Evolutionary conservation across 2,329 filamentous ascomycete genomes (phyloP).

Genomic region (Clonostachys rhizophaga): DNA sequence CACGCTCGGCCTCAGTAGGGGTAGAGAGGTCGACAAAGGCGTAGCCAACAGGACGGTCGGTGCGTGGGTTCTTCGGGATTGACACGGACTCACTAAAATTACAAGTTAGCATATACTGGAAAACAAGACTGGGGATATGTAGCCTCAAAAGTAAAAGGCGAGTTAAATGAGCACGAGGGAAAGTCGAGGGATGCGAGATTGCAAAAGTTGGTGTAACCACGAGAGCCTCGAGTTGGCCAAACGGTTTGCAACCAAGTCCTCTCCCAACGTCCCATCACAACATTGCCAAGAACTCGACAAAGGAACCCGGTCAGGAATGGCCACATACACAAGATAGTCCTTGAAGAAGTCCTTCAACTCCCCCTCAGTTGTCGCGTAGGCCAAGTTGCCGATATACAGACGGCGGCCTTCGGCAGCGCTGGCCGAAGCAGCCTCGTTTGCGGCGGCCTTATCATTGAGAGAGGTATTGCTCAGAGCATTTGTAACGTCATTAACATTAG

Average conservation of each 20-base stretch:
- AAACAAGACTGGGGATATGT: background rate
- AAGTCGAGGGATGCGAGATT: background rate
- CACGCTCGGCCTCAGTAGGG: slow-evolving; percentile 88
- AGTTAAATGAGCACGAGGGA: background rate
- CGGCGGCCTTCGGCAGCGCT: slow-evolving; percentile 98
- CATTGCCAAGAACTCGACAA: background rate
- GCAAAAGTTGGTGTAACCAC: too few species aligned
- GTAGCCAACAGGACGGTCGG: slow-evolving; percentile 96
- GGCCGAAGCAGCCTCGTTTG: slow-evolving; percentile 89
- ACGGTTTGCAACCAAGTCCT: too few species aligned
- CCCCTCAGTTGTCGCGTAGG: slow-evolving; percentile 99
- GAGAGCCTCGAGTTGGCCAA: too few species aligned
- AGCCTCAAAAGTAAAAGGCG: background rate
- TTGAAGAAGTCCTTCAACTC: slow-evolving; percentile 99
- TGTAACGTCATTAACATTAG: slow-evolving; percentile 72
- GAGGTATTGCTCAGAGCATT: slow-evolving; percentile 68
- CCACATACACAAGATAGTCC: slow-evolving; percentile 94
- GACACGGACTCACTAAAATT: slow-evolving; percentile 87
- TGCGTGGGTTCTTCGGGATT: slow-evolving; percentile 98
- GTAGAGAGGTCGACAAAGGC: slow-evolving; percentile 98
- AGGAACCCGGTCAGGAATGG: background rate
- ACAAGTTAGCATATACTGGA: slow-evolving; percentile 15
- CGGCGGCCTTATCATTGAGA: slow-evolving; percentile 56
- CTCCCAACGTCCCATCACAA: background rate
- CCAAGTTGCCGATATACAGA: slow-evolving; percentile 99